Conservation (phyloP, 768 basidiomycete genomes). For the Inosperma sp. region DNA sequence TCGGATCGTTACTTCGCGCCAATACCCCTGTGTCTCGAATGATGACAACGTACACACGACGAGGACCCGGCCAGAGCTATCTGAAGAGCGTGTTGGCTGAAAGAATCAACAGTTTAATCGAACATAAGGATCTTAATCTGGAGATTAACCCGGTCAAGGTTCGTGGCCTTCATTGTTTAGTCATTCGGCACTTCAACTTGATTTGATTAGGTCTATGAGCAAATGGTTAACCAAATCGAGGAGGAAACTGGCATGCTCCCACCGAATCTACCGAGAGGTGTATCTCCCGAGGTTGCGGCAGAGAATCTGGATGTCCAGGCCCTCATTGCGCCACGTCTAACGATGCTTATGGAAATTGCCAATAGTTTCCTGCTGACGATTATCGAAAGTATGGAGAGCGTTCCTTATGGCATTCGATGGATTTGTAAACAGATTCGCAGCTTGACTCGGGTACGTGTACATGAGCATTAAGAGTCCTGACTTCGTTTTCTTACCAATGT, state of each 20-base stretch:
- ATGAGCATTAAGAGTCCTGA: neutral
- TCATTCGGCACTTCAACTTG: slow-evolving; percentile 2
- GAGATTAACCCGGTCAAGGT: slow-evolving; percentile 99
- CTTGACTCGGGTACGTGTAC: slow-evolving; percentile 73
- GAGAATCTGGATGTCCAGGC: slow-evolving; percentile 95
- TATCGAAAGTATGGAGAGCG: slow-evolving; percentile 97
- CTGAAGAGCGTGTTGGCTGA: slow-evolving; percentile 97
- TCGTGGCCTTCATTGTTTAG: slow-evolving; percentile 4
- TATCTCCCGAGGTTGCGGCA: slow-evolving; percentile 90
- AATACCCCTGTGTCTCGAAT: slow-evolving; percentile 99
- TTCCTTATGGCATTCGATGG: slow-evolving; percentile 99
- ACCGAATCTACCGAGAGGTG: slow-evolving; percentile 85
- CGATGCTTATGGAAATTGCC: slow-evolving; percentile 99
- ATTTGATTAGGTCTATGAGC: slow-evolving; percentile 79
- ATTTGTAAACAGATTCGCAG: slow-evolving; percentile 99
- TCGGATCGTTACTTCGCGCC: slow-evolving; percentile 95
- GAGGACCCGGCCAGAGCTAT: slow-evolving; percentile 97
- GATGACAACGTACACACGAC: slow-evolving; percentile 99
- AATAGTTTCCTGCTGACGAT: slow-evolving; percentile 97
- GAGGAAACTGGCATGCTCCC: slow-evolving; percentile 94
- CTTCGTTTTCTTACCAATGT: neutral
- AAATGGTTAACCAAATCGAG: slow-evolving; percentile 99
- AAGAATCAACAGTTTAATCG: slow-evolving; percentile 96
- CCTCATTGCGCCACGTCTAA: slow-evolving; percentile 93
- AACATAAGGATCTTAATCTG: slow-evolving; percentile 98